A percentile compares a stretch with the other conserved stretches of the same genome.
Evolutionary conservation across 495 filamentous ascomycete genomes (phyloP).

Genomic region (Podospora fimiseda): DNA sequence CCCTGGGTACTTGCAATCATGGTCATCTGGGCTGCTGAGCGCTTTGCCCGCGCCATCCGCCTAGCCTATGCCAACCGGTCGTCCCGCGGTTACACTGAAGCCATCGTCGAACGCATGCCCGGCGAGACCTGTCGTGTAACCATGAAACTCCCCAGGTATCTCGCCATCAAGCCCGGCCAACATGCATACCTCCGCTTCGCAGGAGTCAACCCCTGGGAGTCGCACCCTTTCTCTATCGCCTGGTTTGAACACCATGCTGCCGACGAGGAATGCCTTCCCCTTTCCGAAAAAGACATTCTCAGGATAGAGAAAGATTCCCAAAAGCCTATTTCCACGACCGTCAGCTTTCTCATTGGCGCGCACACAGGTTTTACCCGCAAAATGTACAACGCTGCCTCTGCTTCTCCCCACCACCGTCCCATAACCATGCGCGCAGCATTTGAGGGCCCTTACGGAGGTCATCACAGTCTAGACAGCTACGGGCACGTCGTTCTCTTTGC

Average conservation of each 20-base stretch:
- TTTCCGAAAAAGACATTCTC: constrained; percentile 26
- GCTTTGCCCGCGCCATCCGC: constrained; percentile 58
- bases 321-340: constrained; percentile 18
- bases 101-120: constrained; percentile 67
- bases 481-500: constrained; percentile 86
- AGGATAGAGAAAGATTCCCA: constrained; percentile 2
- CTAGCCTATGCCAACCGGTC: constrained; percentile 66
- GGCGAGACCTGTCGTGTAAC: constrained; percentile 81
- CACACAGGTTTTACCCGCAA: constrained; percentile 82
- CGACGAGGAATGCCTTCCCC: constrained; percentile 20
- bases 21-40: constrained; percentile 70
- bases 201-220: constrained; percentile 69
- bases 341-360: constrained; percentile 73
- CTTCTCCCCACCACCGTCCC: constrained; percentile 4
- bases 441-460: constrained; percentile 84
- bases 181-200: constrained; percentile 85
- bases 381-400: constrained; percentile 56
- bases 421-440: constrained; percentile 45
- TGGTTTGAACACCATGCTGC: constrained; percentile 56
- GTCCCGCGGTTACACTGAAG: constrained; percentile 56
- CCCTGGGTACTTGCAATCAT: constrained; percentile 62
- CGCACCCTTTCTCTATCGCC: constrained; percentile 88
- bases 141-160: constrained; percentile 67
- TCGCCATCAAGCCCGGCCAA: constrained; percentile 74
- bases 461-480: constrained; percentile 80